Base-by-base conservation (phyloP, 176 grass and related monocot species). In the Raddia distichophylla region DNA sequence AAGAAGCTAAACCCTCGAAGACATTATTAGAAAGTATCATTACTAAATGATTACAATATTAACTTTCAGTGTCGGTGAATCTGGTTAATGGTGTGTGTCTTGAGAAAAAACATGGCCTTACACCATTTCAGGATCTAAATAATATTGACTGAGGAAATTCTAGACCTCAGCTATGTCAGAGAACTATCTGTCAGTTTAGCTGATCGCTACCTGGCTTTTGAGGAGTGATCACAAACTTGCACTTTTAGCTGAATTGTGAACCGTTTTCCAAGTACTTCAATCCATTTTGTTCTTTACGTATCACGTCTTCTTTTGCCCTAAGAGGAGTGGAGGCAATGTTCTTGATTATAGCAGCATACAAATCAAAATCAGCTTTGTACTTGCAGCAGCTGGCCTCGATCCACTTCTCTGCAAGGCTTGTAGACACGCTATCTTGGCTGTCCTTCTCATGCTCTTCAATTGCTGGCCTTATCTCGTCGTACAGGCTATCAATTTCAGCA, bases 391-490 rank as follows among this genome's bases (percentile, higher is more conserved):
- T 93, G 32, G 91, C 88, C 86, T 93, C 86, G 43, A 98, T 98
- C 96, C 96, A 98, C 59, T 91, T 88, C 88, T 93, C 84, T 1
- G 96, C 96, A 51, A 95, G 87, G 82, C 84, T 95, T 60, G 92
- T 98, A 12, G 95, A 82, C 35, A 98, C 95, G 42, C 80, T 98
- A 47, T 98, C 96, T 91, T 98, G 92, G 67, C 47, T 93, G 70
- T 98, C 96, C 81, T 89, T 91, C 80, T 95, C 96, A 33, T 93
- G 96, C 76, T 93, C 96, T 89, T 99, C 93, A 69, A 99, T 86
- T 1, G 89, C 90, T 3, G 96, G 96, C 72, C 91, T 95, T 87
- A 99, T 99, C 84, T 95, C 93, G 9, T 95, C 80, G 4, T 99
- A 95, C 82, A 98, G 76, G 51, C 76, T 76, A 66, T 91, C 87